These are phyloP conservation scores for Ceratobasidium sp. DNA, from an alignment of 1,284 basidiomycete genomes.

Conservation along the genomic window DNA sequence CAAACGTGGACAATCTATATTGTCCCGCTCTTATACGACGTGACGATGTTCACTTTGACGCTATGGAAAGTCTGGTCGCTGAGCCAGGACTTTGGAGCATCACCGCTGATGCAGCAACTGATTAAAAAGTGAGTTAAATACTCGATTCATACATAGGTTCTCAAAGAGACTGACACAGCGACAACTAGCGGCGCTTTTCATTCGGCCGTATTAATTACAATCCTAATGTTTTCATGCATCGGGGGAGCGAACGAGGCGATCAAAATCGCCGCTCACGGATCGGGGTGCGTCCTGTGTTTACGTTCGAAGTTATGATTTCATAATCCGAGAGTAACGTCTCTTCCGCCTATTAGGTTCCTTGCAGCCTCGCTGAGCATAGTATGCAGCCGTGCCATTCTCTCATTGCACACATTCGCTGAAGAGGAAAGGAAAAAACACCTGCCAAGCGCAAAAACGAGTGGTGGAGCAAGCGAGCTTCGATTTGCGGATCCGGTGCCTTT, in stretches of 20 bases:
- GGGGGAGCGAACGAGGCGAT: background rate
- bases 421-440: background rate
- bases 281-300: constrained; percentile 1
- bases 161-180: no score
- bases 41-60: constrained; percentile 3
- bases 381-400: constrained; percentile 27
- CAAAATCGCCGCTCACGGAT: no score
- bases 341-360: constrained; percentile 4
- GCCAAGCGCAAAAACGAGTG: background rate
- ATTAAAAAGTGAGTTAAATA: background rate
- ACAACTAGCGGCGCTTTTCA: constrained; percentile 17
- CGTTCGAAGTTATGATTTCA: background rate
- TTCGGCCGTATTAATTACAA: background rate
- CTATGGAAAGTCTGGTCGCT: background rate
- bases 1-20: constrained; percentile 6
- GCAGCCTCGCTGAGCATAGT: constrained; percentile 12
- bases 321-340: background rate
- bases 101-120: constrained; percentile 5
- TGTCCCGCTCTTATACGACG: constrained; percentile 17
- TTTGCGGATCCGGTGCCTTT: constrained; percentile 9
- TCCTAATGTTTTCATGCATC: background rate
- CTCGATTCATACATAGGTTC: background rate
- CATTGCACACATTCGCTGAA: background rate
- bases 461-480: background rate
- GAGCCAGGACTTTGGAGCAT: constrained; percentile 17